These are phyloP conservation scores for Penicillium robsamsonii DNA, from an alignment of 495 filamentous ascomycete genomes.

Conservation along the genomic window DNA sequence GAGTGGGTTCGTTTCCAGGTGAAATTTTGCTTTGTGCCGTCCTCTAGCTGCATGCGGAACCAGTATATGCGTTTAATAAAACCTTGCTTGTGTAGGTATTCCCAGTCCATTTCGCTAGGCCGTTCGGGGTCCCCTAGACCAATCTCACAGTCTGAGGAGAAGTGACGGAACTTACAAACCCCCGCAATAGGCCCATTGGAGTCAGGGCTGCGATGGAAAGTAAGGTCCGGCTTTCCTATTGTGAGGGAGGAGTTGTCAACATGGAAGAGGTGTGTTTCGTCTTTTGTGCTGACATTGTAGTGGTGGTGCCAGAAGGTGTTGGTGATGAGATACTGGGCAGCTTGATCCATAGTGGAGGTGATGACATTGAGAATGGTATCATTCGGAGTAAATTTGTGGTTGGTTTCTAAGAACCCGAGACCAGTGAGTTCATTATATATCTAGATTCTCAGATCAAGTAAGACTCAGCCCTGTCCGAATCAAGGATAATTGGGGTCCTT, in stretches of 20 bases:
- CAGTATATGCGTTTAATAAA: constrained; percentile 21
- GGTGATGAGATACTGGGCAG: constrained; percentile 23
- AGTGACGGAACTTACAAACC: constrained; percentile 35
- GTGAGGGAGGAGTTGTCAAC: constrained; percentile 30
- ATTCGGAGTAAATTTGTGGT: too few species aligned
- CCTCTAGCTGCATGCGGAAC: constrained; percentile 24
- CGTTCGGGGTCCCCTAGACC: constrained; percentile 31
- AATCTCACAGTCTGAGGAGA: constrained; percentile 33
- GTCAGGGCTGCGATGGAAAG: constrained; percentile 31
- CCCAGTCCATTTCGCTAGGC: constrained; percentile 24
- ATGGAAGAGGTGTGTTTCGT: constrained; percentile 24
- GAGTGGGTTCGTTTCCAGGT: constrained; percentile 36
- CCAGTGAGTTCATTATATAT: not conserved
- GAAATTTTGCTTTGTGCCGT: constrained; percentile 18
- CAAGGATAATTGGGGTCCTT: not conserved
- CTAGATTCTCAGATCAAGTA: not conserved
- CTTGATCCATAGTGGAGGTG: constrained; percentile 10
- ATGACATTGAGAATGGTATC: not conserved
- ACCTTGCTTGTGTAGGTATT: constrained; percentile 27
- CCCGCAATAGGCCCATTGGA: constrained; percentile 27
- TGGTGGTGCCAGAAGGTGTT: constrained; percentile 27
- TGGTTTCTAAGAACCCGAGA: not conserved
- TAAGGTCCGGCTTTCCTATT: constrained; percentile 35
- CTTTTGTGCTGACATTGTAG: constrained; percentile 26
- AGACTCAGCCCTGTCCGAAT: not conserved